Base-by-base conservation (phyloP, 1,284 basidiomycete genomes). In the Pulchroboletus neoregius region DNA sequence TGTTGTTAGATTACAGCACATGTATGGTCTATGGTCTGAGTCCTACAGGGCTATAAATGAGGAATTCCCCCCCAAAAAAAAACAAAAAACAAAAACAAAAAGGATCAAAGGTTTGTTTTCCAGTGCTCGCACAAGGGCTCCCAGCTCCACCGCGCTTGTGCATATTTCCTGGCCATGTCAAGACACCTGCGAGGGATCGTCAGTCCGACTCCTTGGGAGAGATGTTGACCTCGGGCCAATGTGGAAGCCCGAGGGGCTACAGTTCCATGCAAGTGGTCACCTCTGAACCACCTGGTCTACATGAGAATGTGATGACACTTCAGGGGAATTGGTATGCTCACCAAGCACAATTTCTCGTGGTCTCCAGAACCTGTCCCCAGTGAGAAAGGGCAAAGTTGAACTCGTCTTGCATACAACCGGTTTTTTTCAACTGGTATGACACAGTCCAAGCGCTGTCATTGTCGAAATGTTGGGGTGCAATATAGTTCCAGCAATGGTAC, bases 401-500 rank as follows among this genome's bases (percentile, higher is more conserved):
- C 15, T 54, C 37, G 4, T 54, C 37, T 0, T 0, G 3, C 3
- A 20, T 0, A 11, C 48, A 50, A 3, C 30, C 48, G 0, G 11
- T 2, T 32, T 54, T 54, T 15, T 15, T 18, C 6, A 50, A 2
- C 6, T 54, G 51, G 28, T 54, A 54, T 0, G 45, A 39, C 0
- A 54, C 16, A 0, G 48, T 54, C 37, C 40, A 54, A 10, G 33
- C 35, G 2, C 2, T 23, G n/a, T 54, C 51, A 3, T 40, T 26
- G 18, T 54, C 43, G 0, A 45, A 10, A 20, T 54, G 51, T 8
- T 45, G 37, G 1, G 48, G 47, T 5, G 48, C 51, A 0, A 54
- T 23, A 11, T 54, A 54, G 18, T 54, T 54, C 43, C 48, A 54
- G 18, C 52, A 50, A 4, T 54, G 48, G 22, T 35, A 54, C 0